Evolutionary conservation across 108 stramenopile genomes (phyloP), one percentile per base, ranked within the genome.

Genomic region (Mayamaea pseudoterrestris): DNA sequence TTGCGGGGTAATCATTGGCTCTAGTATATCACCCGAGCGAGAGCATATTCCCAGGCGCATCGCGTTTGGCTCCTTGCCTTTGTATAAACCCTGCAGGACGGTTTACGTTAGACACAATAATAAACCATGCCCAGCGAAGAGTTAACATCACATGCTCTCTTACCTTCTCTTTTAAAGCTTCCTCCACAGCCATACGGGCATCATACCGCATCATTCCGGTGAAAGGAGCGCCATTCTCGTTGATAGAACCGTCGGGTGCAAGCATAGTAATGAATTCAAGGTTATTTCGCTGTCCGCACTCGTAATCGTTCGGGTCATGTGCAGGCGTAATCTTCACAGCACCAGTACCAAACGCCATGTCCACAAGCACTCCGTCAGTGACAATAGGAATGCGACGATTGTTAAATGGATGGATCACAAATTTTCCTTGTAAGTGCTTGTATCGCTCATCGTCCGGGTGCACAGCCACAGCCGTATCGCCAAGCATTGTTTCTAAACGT

Each of bases 301-400:
- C 88, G 78, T 95, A 98, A 83, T 98, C 98, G 50, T 99, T 96
- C 3, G 96, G 98, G 69, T 99, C 98, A 54, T 98, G 97, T 2
- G 94, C 98, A 8, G 98, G 98, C 4, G 98, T 99, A 50, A 99
- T 91, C 73, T 99, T 99, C 29, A 99, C 98, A 34, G 95, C 96
- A 40, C 96, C 98, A 0, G 98, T 99, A 53, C 98, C 98, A 63
- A 97, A 96, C 21, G 60, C 50, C 98, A 99, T 99, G 61, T 99
- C 96, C 2, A 99, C 98, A 16, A 98, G 79, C 21, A 63, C 76
- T 17, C 55, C 63, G 70, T 99, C 98, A n/a, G 59, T 58, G 42
- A 99, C 61, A 53, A 99, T 93, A 9, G 94, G 94, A 45, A 99
- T 89, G 36, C 70, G 75, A 17, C 95, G 78, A 41, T 76, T 80